Base-by-base conservation (phyloP, 768 basidiomycete genomes). In the Amanita polypyramis region DNA sequence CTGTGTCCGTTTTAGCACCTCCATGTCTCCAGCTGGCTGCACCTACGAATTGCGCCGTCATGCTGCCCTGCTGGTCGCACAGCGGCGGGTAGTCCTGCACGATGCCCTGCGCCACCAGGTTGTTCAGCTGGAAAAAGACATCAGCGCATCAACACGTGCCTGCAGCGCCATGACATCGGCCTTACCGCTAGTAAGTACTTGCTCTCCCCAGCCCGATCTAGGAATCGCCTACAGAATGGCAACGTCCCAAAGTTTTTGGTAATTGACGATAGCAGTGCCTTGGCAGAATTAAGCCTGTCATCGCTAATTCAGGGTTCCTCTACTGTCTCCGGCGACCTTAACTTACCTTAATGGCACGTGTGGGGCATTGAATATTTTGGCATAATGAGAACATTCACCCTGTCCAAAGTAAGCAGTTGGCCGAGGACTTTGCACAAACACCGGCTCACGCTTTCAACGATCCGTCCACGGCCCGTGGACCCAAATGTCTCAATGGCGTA, bases 401-500 rank as follows among this genome's bases (percentile, higher is more conserved):
- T 32, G 21, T 29, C n/a, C 19, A 40, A 34, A 32, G 40, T 14
- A 35, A 32, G 23, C 15, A 20, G 17, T 17, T 25, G 33, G 35
- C 42, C 38, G n/a, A 11, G 19, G 6, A 19, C 30, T 51, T 44
- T 42, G 29, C 19, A 43, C 47, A 27, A 27, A 27, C 15, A 15
- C 14, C 43, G 11, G 60, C 69, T 56, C 55, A 89, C 90, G 52
- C 74, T 75, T 58, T 98, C 95, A 12, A 89, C 73, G 17, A 96
- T 89, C 20, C 79, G 73, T 6, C 94, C 96, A 35, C 85, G 74
- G 12, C 96, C 95, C 0, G 95, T 98, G n/a, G 87, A 89, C 9
- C 96, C 96, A 62, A 99, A 99, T 1, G 96, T 99, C 65, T 99
- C 96, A 48, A 99, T 95, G 7, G 96, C 96, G 62, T 90, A 99